Evolutionary conservation across 2,329 filamentous ascomycete genomes (phyloP), one percentile per base, ranked within the genome.

Genomic region (Colletotrichum sublineola): DNA sequence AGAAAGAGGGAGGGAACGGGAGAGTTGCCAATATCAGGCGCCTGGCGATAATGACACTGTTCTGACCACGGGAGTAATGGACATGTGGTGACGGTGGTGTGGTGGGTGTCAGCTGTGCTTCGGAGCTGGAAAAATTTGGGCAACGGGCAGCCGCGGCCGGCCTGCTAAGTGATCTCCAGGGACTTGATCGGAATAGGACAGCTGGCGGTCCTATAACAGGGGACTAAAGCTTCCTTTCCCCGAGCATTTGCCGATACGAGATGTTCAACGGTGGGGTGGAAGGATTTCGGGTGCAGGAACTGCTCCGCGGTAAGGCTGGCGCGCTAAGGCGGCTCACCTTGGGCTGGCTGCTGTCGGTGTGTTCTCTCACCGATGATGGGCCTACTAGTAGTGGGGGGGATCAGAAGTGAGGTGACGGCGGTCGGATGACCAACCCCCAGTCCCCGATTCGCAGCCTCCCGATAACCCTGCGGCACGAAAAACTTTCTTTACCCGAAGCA

Each of bases 81-180:
- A 57, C 72, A 74, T 68, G 67, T 74, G 73, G 63, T 70, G 24
- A 46, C 46, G 60, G 56, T 70, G 74, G 62, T 74, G 72, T 61
- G 74, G 53, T 57, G 61, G 29, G 29, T 75, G 63, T 74, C 67
- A 60, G 58, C 44, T 58, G 57, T 67, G 57, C 57, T 68, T 72
- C 60, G 60, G 60, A 67, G 57, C 60, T 71, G 72, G 68, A 67
- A 73, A 70, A 57, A 57, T 63, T 74, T 67, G 58, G 71, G 46
- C 48, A 55, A 42, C 18, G 38, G 40, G 53, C 44, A 33, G 36
- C 62, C 40, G 67, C 71, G 61, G 40, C 38, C 36, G 44, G 53
- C 40, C 55, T 55, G 55, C 55, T 18, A 55, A 71, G 68, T n/a
- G 63, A 63, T 72, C 58, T 71, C 36, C 38, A 67, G 58, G 60